Percentiles rank a stretch among this genome's conserved stretches.
These are phyloP conservation scores for Ceratocystis lukuohia DNA, from an alignment of 2,329 filamentous ascomycete species.

Conservation along the genomic window DNA sequence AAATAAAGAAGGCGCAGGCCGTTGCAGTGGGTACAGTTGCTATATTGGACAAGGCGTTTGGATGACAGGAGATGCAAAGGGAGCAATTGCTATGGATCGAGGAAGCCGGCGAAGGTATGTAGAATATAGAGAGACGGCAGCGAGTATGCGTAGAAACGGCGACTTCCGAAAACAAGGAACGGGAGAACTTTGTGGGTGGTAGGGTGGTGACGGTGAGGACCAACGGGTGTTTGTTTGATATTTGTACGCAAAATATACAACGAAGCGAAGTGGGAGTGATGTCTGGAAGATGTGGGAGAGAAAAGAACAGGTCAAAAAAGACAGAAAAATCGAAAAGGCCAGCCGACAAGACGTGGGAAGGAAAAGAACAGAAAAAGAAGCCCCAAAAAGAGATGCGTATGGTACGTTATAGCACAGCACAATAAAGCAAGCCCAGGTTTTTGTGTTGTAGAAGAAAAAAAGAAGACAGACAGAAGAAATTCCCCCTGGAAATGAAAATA, in stretches of 20 bases:
- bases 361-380: slow-evolving; percentile 8
- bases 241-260: not conserved
- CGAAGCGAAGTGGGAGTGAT: no score
- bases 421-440: not conserved
- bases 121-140: not conserved
- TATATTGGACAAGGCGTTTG: not conserved
- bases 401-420: not conserved
- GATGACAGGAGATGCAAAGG: not conserved
- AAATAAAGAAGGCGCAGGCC: not conserved
- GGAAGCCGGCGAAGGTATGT: not conserved
- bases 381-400: not conserved
- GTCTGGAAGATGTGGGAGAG: not conserved
- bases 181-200: not conserved
- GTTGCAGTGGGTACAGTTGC: not conserved
- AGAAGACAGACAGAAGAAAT: slow-evolving; percentile 10
- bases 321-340: slow-evolving; percentile 5
- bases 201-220: not conserved
- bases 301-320: not conserved
- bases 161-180: not conserved
- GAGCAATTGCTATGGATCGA: not conserved
- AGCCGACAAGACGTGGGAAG: not conserved
- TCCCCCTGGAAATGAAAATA: slow-evolving; percentile 3
- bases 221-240: not conserved
- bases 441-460: not conserved
- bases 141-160: not conserved